Percentiles rank a stretch among this genome's conserved stretches.
phyloP scores from a whole-genome alignment of 2,329 filamentous ascomycete species.

The Paramyrothecium sp. region DNA sequence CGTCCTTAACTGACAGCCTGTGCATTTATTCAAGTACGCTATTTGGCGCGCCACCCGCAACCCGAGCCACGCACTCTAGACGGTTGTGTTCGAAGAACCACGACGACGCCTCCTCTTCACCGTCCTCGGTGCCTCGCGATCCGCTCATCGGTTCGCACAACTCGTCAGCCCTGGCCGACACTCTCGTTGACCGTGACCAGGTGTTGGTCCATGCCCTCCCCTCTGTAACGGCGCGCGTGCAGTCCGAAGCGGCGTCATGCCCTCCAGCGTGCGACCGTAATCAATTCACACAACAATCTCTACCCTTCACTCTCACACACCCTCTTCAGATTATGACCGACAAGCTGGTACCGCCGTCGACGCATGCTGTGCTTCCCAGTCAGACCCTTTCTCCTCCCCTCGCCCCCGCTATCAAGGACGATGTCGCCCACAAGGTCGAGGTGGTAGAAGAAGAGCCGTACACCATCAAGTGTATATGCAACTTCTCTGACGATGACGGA shows the following conservation, averaged over 20 bases:
- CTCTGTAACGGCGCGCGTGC: slow-evolving; percentile 36
- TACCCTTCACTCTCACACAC: slow-evolving; percentile 27
- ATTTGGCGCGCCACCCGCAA: slow-evolving; percentile 10
- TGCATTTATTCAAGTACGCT: slow-evolving; percentile 8
- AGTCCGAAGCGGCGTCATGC: slow-evolving; percentile 56
- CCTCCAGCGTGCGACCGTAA: slow-evolving; percentile 53
- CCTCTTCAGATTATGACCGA: slow-evolving; percentile 61
- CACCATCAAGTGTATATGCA: slow-evolving; percentile 97
- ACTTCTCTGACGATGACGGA: slow-evolving; percentile 91
- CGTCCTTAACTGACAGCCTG: slow-evolving; percentile 16
- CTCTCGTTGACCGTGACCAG: slow-evolving; percentile 19
- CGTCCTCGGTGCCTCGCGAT: slow-evolving; percentile 14
- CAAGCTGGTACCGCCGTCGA: slow-evolving; percentile 50
- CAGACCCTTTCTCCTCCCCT: slow-evolving; percentile 41
- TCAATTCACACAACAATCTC: slow-evolving; percentile 29
- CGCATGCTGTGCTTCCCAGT: slow-evolving; percentile 56
- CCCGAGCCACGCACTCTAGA: slow-evolving; percentile 17
- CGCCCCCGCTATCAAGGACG: slow-evolving; percentile 33
- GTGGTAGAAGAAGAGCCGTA: slow-evolving; percentile 73
- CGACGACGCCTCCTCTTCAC: slow-evolving; percentile 1
- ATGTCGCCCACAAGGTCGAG: slow-evolving; percentile 48
- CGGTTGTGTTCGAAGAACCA: slow-evolving; percentile 6
- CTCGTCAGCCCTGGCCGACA: slow-evolving; percentile 2
- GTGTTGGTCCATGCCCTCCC: slow-evolving; percentile 11
- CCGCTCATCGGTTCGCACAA: slow-evolving; percentile 6